phyloP scores from a whole-genome alignment of 495 filamentous ascomycete genomes.

The Corynascus novoguineensis region DNA sequence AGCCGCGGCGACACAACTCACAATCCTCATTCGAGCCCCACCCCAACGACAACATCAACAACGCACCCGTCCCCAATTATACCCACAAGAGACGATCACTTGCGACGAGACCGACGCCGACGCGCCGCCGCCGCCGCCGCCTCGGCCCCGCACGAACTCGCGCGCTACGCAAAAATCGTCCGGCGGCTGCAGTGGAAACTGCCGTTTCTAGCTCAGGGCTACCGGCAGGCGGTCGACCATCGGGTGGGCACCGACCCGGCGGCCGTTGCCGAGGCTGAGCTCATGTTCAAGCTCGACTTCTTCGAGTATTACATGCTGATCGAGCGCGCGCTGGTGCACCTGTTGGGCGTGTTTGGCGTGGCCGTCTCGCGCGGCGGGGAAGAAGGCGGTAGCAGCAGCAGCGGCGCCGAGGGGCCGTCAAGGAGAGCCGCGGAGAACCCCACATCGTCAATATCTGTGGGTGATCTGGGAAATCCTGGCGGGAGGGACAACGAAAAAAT shows the following conservation, averaged over 20 bases:
- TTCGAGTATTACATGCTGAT: conserved; percentile 64
- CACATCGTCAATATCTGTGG: neutral
- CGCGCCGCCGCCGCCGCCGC: conserved; percentile 19
- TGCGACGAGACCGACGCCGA: too few relatives aligned
- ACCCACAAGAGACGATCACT: neutral
- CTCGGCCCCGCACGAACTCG: conserved; percentile 41
- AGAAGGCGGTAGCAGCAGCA: too few relatives aligned
- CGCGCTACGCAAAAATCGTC: conserved; percentile 53
- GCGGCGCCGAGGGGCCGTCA: too few relatives aligned
- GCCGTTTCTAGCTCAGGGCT: conserved; percentile 50
- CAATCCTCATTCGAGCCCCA: neutral
- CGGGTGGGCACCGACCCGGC: conserved; percentile 21
- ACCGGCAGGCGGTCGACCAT: conserved; percentile 41
- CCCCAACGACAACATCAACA: neutral
- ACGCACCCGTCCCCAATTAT: neutral
- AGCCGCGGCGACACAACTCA: neutral
- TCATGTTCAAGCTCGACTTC: conserved; percentile 68
- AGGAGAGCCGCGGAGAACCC: too few relatives aligned
- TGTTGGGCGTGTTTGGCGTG: conserved; percentile 54
- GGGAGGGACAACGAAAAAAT: neutral
- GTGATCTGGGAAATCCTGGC: neutral
- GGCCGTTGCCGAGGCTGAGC: conserved; percentile 39
- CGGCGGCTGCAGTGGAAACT: conserved; percentile 57
- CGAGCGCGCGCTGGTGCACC: conserved; percentile 57
- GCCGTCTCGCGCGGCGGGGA: conserved; percentile 27